Percentiles rank a stretch among this genome's conserved stretches.
These are phyloP conservation scores for Liriodendron chinense DNA, from an alignment of 164 flowering plant species.

Conservation along the genomic window DNA sequence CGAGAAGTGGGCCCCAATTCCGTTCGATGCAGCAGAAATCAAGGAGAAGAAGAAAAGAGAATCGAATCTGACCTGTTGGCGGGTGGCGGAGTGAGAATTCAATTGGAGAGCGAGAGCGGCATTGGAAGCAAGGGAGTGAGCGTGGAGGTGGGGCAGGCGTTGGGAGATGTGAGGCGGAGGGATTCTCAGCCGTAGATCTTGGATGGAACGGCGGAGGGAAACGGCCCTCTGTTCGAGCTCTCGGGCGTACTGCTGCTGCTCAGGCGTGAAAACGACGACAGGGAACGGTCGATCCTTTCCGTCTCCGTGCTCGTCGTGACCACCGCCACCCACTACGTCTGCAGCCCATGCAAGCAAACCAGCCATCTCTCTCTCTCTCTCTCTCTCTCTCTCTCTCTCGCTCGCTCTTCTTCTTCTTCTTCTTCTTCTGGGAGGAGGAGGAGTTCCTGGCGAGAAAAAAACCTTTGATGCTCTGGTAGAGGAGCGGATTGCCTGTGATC, in stretches of 20 bases:
- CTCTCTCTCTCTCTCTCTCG: too few species aligned
- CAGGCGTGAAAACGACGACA: conserved; percentile 45
- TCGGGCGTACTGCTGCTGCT: conserved; percentile 50
- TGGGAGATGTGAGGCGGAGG: conserved; percentile 85
- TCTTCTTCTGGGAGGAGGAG: too few species aligned
- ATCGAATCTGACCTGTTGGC: too few species aligned
- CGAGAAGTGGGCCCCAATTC: too few species aligned
- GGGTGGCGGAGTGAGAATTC: not conserved
- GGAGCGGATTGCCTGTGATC: too few species aligned
- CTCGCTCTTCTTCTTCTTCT: too few species aligned
- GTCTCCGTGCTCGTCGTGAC: conserved; percentile 27
- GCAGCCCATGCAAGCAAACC: conserved; percentile 92
- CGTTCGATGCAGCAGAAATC: too few species aligned
- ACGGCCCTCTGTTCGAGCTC: conserved; percentile 56
- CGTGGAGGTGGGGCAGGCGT: conserved; percentile 70
- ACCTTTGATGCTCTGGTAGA: too few species aligned
- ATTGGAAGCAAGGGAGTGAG: too few species aligned
- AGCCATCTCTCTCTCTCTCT: too few species aligned
- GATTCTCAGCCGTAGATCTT: conserved; percentile 72
- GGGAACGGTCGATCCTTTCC: conserved; percentile 19
- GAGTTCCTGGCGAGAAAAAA: conserved; percentile 80
- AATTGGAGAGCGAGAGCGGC: too few species aligned
- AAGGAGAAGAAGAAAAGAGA: too few species aligned
- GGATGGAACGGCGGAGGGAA: conserved; percentile 71
- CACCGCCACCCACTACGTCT: conserved; percentile 65